Base-by-base conservation (phyloP, 495 filamentous ascomycete species). In the Penicillium salamii region DNA sequence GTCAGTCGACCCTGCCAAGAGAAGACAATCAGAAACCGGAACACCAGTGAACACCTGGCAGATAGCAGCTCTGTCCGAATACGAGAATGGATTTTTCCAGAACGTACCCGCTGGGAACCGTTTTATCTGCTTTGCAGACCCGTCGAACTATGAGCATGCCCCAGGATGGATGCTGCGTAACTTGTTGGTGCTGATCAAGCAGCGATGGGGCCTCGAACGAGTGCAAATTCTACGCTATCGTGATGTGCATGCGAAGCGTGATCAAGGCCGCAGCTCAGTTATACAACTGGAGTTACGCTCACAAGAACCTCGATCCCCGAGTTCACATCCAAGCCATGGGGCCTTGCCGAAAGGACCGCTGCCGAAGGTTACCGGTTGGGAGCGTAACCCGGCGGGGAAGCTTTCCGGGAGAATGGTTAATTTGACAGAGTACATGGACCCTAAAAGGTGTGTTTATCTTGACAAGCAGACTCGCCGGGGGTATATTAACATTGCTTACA, bases 141-240 rank as follows among this genome's bases (percentile, higher is more conserved):
- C 93, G 5, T 96, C 91, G 3, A 95, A 88, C 29, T 97, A 95
- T 62, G 70, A 84, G 3, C 79, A 86, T 36, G 82, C 88, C 48
- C 91, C 93, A 7, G 89, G 90, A 0, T 97, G 93, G 93, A 88
- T 91, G 75, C 72, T 97, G 20, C 77, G 93, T 42, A 98, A 98
- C 58, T 77, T 97, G 6, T 72, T 98, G 14, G 80, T 96, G 5
- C 74, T 98, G 46, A 80, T 95, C n/a, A 82, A 85, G 49, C 85
- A 88, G 53, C 78, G 92, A 19, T 98, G 88, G 77, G 77, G 82
- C 7, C 77, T 95, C 29, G 74, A 81, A 29, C 81, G 84, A 34
- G 85, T 90, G 29, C 90, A 91, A 59, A 81, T 97, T 39, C 69
- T 98, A n/a, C 89, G 92, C 54, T 98, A 91, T 65, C 81, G 92